These are phyloP conservation scores for Cercospora citrullina DNA, from an alignment of 2,329 filamentous ascomycete species.

Conservation along the genomic window DNA sequence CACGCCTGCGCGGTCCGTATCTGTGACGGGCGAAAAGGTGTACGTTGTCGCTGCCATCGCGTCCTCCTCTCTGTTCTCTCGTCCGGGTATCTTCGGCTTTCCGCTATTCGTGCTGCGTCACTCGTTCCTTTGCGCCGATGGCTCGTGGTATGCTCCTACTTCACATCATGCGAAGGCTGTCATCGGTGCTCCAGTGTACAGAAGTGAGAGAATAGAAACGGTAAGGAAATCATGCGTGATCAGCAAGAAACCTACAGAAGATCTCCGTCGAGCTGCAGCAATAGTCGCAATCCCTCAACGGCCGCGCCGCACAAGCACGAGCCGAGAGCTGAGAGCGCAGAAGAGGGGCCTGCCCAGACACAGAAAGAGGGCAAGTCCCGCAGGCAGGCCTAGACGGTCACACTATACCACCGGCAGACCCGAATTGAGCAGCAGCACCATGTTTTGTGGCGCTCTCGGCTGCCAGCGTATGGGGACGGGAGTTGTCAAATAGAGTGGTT, in stretches of 20 bases:
- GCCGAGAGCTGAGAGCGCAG: neutral
- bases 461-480: neutral
- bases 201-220: neutral
- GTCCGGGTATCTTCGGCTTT: neutral
- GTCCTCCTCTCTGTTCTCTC: neutral
- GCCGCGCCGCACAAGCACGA: neutral
- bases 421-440: neutral
- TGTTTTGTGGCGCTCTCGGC: neutral
- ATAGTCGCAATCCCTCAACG: neutral
- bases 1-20: constrained; percentile 20
- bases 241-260: neutral
- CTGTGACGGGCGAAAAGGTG: constrained; percentile 22
- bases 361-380: neutral
- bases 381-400: neutral
- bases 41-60: constrained; percentile 13
- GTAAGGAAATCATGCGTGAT: neutral
- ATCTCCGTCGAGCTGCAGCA: neutral
- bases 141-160: neutral
- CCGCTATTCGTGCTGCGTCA: neutral
- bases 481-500: neutral
- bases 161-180: neutral
- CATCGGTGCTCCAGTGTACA: neutral
- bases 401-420: constrained; percentile 5
- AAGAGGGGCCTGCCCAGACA: neutral
- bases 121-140: neutral